Base-by-base conservation (phyloP, 2,329 filamentous ascomycete species). In the Epichloe amarillans region DNA sequence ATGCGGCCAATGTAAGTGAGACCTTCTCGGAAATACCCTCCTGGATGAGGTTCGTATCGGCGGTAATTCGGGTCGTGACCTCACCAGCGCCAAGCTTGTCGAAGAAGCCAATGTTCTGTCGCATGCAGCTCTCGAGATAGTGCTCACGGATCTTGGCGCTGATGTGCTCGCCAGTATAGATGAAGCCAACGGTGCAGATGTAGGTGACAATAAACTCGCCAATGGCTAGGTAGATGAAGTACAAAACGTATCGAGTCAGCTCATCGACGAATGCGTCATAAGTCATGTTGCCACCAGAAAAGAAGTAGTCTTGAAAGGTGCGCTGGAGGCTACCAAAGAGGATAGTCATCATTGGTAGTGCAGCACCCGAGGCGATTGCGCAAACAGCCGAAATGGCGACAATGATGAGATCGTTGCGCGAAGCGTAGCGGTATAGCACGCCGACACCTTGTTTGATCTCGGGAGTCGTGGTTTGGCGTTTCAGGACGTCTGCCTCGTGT, bases 11-110 rank as follows among this genome's bases (percentile, higher is more conserved):
- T 0, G 87, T 89, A 55, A 95, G 70, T 14, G 81, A 82, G 43
- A 95, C 78, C 71, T 95, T 95, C 66, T 95, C 88, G 0, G 88
- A 94, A 44, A 98, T 88, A 51, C 89, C 91, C 57, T 95, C 90
- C 66, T 96, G 91, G 50, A 97, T 84, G 49, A 95, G 72, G 61
- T 95, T 96, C 43, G 88, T 95, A 65, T 97, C 91, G 11, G 90
- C 84, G 0, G 91, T 97, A 59, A 96, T 95, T 56, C 90, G 83
- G 1, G 90, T 95, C 0, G 90, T 95, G 54, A 97, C 87, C 68
- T 96, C 93, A 52, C 91, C 90, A 36, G 89, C 86, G 48, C 90
- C 91, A 14, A 95, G 76, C 61, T 93, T 93, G 66, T 97, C 93
- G 67, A 94, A 95, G 66, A 88, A 95, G 44, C 81, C 89, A 64